Base-by-base conservation (phyloP, 2,329 filamentous ascomycete species). In the Neonectria coccinea region DNA sequence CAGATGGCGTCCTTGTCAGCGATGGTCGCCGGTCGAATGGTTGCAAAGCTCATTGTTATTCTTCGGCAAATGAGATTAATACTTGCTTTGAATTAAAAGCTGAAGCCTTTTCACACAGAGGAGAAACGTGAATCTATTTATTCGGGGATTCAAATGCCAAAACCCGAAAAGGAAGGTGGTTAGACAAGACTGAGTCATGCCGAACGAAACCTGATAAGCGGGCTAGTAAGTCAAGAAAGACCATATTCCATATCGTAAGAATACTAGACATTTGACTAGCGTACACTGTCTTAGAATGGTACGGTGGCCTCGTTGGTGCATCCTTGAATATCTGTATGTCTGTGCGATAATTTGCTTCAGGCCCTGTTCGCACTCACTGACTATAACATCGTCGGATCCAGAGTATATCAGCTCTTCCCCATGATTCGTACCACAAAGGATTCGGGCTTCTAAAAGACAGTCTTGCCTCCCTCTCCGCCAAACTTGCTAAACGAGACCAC, bases 1-100 rank as follows among this genome's bases (percentile, higher is more conserved):
- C 62, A 62, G 45, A 73, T 71, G 12, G 66, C 48, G 36, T 65
- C 57, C 48, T 60, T 65, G 47, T 73, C 69, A 14, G 51, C 57
- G 5, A 66, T 22, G 9, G 62, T 68, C 31, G 69, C 71, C 12
- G 54, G 68, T 29, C 71, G 71, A 39, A 73, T 62, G 5, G 36
- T 65, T 29, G 66, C 36, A 4, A 53, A 41, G 27, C 58, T 18
- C 67, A 73, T 73, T n/a, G 22, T 27, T 54, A 25, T 25, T 25
- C 22, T 25, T 25, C 5, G 2, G 2, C 11, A 22, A 18, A 36
- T 7, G 3, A 8, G 27, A 8, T 6, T 2, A 10, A 29, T 31
- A 14, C 20, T 29, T 44, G n/a, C 18, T 20, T 27, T 16, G 5
- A 44, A 9, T 10, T 45, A 22, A 22, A 29, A 29, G 5, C 14